These are phyloP conservation scores for Parastagonospora avenae DNA, from an alignment of 2,329 filamentous ascomycete species.

Conservation along the genomic window DNA sequence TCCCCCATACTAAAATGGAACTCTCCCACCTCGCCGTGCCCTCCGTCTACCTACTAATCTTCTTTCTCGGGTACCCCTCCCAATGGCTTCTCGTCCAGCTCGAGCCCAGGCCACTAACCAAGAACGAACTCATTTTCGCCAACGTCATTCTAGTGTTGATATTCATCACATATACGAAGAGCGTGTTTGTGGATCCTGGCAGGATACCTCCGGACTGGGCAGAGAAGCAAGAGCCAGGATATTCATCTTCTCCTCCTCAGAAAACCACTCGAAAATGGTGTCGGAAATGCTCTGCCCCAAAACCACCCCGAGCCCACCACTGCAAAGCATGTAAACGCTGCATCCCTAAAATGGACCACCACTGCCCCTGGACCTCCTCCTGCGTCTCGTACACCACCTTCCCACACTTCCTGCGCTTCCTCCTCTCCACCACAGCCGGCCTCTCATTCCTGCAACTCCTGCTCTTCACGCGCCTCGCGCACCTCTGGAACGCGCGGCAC, in stretches of 20 bases:
- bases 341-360: slow-evolving; percentile 82
- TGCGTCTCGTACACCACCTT: slow-evolving; percentile 83
- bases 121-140: slow-evolving; percentile 64
- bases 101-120: slow-evolving; percentile 64
- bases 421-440: slow-evolving; percentile 69
- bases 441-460: slow-evolving; percentile 66
- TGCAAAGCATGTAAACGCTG: slow-evolving; percentile 77
- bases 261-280: slow-evolving; percentile 64
- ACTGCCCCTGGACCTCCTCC: slow-evolving; percentile 84
- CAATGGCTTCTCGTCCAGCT: slow-evolving; percentile 70
- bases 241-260: too few relatives aligned
- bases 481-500: slow-evolving; percentile 68
- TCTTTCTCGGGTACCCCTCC: slow-evolving; percentile 73
- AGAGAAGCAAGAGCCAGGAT: slow-evolving; percentile 9
- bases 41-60: slow-evolving; percentile 67
- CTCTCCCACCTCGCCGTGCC: slow-evolving; percentile 65
- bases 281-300: slow-evolving; percentile 73
- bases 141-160: slow-evolving; percentile 69
- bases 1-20: too few relatives aligned
- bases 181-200: slow-evolving; percentile 65
- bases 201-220: slow-evolving; percentile 50
- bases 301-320: slow-evolving; percentile 80
- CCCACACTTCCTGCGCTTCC: slow-evolving; percentile 81
- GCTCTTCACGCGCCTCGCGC: slow-evolving; percentile 62
- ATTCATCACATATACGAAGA: slow-evolving; percentile 71